Conservation (phyloP, 352 stramenopile species). For the Phytopythium cucurbitacearum region DNA sequence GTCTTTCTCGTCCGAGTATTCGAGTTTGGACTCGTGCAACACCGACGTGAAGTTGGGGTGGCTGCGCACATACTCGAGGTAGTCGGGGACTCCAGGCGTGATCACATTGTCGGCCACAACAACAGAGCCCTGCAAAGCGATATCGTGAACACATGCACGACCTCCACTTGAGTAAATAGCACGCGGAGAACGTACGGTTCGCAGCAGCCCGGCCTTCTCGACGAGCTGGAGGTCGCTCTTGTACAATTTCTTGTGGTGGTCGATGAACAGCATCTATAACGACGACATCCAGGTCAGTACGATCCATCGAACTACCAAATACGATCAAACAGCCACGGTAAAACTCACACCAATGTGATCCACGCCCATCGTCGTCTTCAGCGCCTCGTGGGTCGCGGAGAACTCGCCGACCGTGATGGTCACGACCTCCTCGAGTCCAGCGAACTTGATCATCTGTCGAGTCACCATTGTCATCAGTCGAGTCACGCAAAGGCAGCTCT, state of each 20-base stretch:
- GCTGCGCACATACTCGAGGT: slow-evolving; percentile 26
- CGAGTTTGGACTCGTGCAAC: slow-evolving; percentile 21
- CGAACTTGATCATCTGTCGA: slow-evolving; percentile 15
- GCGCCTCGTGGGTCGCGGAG: slow-evolving; percentile 20
- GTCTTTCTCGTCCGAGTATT: slow-evolving; percentile 20
- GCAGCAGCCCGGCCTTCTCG: slow-evolving; percentile 22
- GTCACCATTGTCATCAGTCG: no score
- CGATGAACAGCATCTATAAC: slow-evolving; percentile 27
- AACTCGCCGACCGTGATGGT: slow-evolving; percentile 25
- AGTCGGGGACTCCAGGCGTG: slow-evolving; percentile 19
- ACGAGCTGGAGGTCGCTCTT: slow-evolving; percentile 25
- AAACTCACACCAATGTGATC: slow-evolving; percentile 19
- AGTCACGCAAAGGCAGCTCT: no score
- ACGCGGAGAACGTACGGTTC: slow-evolving; percentile 7
- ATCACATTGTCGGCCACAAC: slow-evolving; percentile 37
- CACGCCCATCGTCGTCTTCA: slow-evolving; percentile 15
- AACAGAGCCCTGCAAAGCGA: slow-evolving; percentile 12
- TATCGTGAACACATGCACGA: neutral
- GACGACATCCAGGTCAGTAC: neutral
- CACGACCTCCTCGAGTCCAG: slow-evolving; percentile 21
- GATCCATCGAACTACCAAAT: neutral
- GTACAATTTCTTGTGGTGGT: slow-evolving; percentile 26
- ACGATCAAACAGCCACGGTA: neutral
- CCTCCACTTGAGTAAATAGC: neutral
- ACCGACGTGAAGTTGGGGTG: slow-evolving; percentile 23